Percentiles rank a stretch among this genome's conserved stretches.
Conservation (phyloP, 2,329 filamentous ascomycete genomes). For the Macrophomina phaseolina region DNA sequence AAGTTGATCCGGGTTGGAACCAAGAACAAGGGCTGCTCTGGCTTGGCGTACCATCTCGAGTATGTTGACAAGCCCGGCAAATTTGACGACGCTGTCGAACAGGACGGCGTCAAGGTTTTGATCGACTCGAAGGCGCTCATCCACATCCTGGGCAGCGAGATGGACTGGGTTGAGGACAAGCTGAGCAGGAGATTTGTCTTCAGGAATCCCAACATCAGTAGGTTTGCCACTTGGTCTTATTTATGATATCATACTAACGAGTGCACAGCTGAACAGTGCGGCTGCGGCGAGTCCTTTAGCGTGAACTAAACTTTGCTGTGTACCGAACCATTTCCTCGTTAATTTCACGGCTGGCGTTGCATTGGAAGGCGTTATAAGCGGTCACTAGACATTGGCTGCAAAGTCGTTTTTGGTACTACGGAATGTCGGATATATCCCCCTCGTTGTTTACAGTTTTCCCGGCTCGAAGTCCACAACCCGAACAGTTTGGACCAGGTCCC, state of each 20-base stretch:
- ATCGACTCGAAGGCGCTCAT: slow-evolving; percentile 98
- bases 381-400: slow-evolving; percentile 2
- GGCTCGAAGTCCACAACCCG: slow-evolving; percentile 66
- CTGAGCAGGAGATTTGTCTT: slow-evolving; percentile 92
- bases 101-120: slow-evolving; percentile 93
- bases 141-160: slow-evolving; percentile 97
- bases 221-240: slow-evolving; percentile 52
- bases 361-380: slow-evolving; percentile 27
- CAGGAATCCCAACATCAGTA: slow-evolving; percentile 97
- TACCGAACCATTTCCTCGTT: slow-evolving; percentile 1
- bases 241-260: slow-evolving; percentile 33
- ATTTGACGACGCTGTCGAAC: slow-evolving; percentile 92
- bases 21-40: slow-evolving; percentile 91
- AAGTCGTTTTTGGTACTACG: slow-evolving; percentile 20
- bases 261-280: slow-evolving; percentile 83
- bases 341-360: slow-evolving; percentile 37
- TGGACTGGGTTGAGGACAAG: slow-evolving; percentile 99
- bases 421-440: slow-evolving; percentile 25
- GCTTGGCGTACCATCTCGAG: slow-evolving; percentile 89
- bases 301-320: slow-evolving; percentile 43
- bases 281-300: slow-evolving; percentile 93
- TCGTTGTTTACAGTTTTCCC: slow-evolving; percentile 52
- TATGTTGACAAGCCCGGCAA: slow-evolving; percentile 89
- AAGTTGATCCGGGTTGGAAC: slow-evolving; percentile 95
- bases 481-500: slow-evolving; percentile 59